These are phyloP conservation scores for Geotrichum phurueaensis DNA, from an alignment of 1,139 yeast species.

Conservation along the genomic window DNA sequence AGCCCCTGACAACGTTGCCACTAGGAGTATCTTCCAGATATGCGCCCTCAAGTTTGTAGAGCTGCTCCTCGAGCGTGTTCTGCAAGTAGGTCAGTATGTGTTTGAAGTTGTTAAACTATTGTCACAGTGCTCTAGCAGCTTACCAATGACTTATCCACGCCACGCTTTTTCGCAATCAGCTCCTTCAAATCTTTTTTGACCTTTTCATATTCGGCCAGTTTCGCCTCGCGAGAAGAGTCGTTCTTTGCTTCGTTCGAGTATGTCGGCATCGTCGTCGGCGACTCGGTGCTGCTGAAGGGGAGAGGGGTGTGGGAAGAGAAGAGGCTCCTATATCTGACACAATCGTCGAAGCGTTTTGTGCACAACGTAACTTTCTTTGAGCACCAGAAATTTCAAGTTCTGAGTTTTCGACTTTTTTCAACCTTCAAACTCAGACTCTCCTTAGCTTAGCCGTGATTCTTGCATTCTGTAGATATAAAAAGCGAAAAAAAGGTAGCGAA, in stretches of 20 bases:
- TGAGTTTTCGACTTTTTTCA: not conserved
- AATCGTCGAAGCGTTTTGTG: not conserved
- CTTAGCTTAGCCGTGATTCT: not conserved
- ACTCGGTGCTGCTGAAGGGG: not conserved
- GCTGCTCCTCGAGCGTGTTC: slow-evolving; percentile 59
- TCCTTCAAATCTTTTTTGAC: slow-evolving; percentile 63
- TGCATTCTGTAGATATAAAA: not conserved
- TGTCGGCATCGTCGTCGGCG: slow-evolving; percentile 6
- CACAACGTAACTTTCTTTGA: not conserved
- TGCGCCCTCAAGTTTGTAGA: slow-evolving; percentile 74
- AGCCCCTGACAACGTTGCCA: slow-evolving; percentile 85
- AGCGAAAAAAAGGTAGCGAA: not conserved
- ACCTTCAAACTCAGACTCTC: not conserved
- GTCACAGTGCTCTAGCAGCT: slow-evolving; percentile 12
- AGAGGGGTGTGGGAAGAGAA: not conserved
- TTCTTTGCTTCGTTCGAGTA: slow-evolving; percentile 4
- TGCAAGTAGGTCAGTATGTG: not conserved
- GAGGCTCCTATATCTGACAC: not conserved
- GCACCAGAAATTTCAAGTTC: not conserved
- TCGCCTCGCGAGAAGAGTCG: slow-evolving; percentile 12
- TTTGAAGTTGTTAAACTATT: not conserved
- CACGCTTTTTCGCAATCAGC: slow-evolving; percentile 58
- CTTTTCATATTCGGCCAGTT: slow-evolving; percentile 55
- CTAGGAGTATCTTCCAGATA: slow-evolving; percentile 66
- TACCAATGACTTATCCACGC: slow-evolving; percentile 56